phyloP scores from a whole-genome alignment of 2,329 filamentous ascomycete genomes.

The Cercospora beticola region DNA sequence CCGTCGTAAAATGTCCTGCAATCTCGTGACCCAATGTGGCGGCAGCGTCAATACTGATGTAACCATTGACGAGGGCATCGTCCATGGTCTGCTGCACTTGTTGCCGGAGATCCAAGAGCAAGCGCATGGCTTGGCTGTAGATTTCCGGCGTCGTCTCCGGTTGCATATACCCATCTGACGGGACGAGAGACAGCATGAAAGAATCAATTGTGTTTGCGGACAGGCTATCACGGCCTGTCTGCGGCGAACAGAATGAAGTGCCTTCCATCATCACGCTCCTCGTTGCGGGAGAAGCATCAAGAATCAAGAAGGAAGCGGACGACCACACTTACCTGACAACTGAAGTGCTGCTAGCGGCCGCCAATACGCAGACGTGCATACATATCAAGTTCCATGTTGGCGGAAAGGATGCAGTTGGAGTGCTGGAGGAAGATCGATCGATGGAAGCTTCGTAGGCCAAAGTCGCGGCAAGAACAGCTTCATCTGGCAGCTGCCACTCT shows the following conservation, averaged over 20 bases:
- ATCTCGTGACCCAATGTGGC: background rate
- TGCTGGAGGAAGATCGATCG: background rate
- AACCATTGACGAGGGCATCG: background rate
- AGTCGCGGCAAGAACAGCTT: background rate
- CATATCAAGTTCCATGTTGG: background rate
- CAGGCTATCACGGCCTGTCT: background rate
- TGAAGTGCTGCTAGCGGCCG: background rate
- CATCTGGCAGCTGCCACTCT: background rate
- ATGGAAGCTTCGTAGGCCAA: background rate
- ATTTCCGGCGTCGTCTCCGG: background rate
- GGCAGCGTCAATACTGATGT: background rate
- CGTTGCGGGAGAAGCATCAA: background rate
- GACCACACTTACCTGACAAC: background rate
- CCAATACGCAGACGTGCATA: background rate
- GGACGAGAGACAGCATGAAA: background rate
- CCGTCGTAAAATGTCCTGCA: background rate
- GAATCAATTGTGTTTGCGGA: background rate
- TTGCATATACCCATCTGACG: background rate
- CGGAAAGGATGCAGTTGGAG: background rate
- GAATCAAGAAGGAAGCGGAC: background rate
- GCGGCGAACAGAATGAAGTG: background rate
- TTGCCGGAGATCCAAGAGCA: background rate
- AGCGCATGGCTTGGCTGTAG: background rate
- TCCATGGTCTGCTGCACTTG: background rate
- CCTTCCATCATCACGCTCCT: background rate